A percentile compares a stretch with the other conserved stretches of the same genome.
Conservation (phyloP, 2,329 filamentous ascomycete species). For the Verticillium longisporum region DNA sequence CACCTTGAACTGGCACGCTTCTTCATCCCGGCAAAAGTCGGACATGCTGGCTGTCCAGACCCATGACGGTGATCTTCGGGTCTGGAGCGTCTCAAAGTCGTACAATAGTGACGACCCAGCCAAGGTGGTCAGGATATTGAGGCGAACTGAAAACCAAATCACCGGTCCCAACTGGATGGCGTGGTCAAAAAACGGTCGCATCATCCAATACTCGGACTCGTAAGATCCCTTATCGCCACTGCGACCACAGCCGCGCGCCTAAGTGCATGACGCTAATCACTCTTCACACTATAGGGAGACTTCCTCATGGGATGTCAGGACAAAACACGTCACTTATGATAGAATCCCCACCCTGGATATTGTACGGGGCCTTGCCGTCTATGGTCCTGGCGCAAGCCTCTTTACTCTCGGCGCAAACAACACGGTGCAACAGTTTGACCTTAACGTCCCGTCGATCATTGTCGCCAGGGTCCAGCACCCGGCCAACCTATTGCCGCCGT, state of each 20-base stretch:
- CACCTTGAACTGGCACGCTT: conserved; percentile 89
- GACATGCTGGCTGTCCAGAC: conserved; percentile 96
- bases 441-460: conserved; percentile 74
- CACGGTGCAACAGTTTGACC: conserved; percentile 90
- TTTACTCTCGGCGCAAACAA: conserved; percentile 87
- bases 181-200: conserved; percentile 96
- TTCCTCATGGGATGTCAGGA: conserved; percentile 92
- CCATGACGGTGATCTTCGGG: conserved; percentile 81
- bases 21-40: conserved; percentile 90
- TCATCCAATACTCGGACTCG: conserved; percentile 88
- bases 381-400: conserved; percentile 82
- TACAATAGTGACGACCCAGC: conserved; percentile 66
- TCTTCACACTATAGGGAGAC: conserved; percentile 58
- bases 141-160: conserved; percentile 66
- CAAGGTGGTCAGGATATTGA: conserved; percentile 82
- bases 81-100: conserved; percentile 92
- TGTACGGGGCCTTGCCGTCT: conserved; percentile 76
- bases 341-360: conserved; percentile 78
- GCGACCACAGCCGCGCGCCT: conserved; percentile 39
- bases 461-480: conserved; percentile 84
- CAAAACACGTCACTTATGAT: conserved; percentile 93
- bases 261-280: conserved; percentile 21
- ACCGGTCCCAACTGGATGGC: conserved; percentile 89
- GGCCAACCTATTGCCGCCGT: conserved; percentile 70
- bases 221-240: conserved; percentile 39